These are phyloP conservation scores for Kuraishia hungarica DNA, from an alignment of 805 yeast genomes.

Conservation along the genomic window DNA sequence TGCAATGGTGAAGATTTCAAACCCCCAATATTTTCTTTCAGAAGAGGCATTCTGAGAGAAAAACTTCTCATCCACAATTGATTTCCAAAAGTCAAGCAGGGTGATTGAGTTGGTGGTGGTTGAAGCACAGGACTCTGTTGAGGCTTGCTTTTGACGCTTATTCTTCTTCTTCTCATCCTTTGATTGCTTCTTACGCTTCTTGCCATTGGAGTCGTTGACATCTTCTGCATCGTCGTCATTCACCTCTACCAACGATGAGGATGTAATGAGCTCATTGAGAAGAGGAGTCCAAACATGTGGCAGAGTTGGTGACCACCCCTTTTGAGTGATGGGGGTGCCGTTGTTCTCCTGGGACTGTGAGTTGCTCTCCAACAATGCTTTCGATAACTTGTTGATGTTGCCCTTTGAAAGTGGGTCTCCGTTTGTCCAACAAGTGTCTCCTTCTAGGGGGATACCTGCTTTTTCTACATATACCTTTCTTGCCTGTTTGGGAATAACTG, in stretches of 20 bases:
- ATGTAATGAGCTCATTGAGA: conserved; percentile 30
- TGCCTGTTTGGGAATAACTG: conserved; percentile 34
- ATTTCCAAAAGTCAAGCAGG: conserved; percentile 68
- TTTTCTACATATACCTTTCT: conserved; percentile 10
- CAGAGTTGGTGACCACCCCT: conserved; percentile 69
- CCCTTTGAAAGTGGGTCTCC: conserved; percentile 69
- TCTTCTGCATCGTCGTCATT: conserved; percentile 5
- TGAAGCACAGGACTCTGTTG: not conserved
- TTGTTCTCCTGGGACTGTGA: conserved; percentile 25
- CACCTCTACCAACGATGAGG: not conserved
- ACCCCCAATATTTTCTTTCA: conserved; percentile 83
- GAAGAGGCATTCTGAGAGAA: conserved; percentile 71
- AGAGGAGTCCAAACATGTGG: conserved; percentile 72
- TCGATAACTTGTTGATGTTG: conserved; percentile 52
- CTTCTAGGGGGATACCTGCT: conserved; percentile 14
- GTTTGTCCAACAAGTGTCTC: conserved; percentile 47
- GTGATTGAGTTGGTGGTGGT: conserved; percentile 19
- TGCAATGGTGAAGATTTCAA: conserved; percentile 56
- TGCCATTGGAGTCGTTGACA: conserved; percentile 16
- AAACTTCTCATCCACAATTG: conserved; percentile 70
- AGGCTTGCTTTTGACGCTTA: conserved; percentile 7
- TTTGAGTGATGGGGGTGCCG: conserved; percentile 33
- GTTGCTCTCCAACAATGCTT: conserved; percentile 55
- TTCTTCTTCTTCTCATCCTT: conserved; percentile 14
- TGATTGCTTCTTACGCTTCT: conserved; percentile 31